Conservation (phyloP, 805 yeast genomes). For the Barnettozyma botsteinii region DNA sequence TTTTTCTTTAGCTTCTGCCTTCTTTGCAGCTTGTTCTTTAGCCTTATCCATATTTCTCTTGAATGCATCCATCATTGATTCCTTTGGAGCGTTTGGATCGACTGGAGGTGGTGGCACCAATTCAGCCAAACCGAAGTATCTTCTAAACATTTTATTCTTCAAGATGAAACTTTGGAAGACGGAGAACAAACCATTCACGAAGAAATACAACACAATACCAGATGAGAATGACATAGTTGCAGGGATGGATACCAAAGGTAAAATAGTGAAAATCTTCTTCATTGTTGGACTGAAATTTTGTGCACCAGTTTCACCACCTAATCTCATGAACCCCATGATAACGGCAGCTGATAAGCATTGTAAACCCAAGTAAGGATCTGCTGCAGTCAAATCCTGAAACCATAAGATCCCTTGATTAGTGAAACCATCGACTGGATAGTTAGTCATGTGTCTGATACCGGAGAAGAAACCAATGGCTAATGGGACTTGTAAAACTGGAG, state of each 20-base stretch:
- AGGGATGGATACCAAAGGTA: constrained; percentile 82
- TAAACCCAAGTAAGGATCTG: constrained; percentile 89
- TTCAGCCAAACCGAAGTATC: constrained; percentile 50
- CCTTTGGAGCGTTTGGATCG: constrained; percentile 28
- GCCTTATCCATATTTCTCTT: constrained; percentile 36
- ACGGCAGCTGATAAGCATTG: constrained; percentile 77
- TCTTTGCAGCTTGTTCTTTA: constrained; percentile 34
- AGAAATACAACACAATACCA: constrained; percentile 80
- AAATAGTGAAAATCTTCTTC: constrained; percentile 60
- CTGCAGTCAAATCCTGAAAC: constrained; percentile 74
- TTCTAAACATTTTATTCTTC: constrained; percentile 55
- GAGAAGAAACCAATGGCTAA: constrained; percentile 85
- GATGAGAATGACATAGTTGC: constrained; percentile 83
- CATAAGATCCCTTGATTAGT: constrained; percentile 70
- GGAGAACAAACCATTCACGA: constrained; percentile 73
- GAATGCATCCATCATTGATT: constrained; percentile 33
- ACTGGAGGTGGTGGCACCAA: constrained; percentile 47
- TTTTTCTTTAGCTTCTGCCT: constrained; percentile 30
- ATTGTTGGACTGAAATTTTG: constrained; percentile 56
- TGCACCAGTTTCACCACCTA: constrained; percentile 92
- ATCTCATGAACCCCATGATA: constrained; percentile 66
- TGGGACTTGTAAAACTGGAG: constrained; percentile 77
- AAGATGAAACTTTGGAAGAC: constrained; percentile 65
- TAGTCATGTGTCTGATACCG: constrained; percentile 79
- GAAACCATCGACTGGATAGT: constrained; percentile 80